Evolutionary conservation across 805 yeast genomes (phyloP).

Genomic region (Candida boidinii): DNA sequence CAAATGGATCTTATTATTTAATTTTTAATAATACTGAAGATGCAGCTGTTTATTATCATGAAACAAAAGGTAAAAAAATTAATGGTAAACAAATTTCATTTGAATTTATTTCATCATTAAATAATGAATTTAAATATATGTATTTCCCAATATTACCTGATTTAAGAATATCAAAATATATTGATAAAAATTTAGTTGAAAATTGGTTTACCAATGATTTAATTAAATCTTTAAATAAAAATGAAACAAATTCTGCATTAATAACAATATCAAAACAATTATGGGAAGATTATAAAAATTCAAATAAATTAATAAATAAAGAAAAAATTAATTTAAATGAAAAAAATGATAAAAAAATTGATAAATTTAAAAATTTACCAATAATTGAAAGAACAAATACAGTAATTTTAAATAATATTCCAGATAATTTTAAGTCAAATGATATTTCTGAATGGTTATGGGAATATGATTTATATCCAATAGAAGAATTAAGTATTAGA

Average conservation of each 20-base stretch:
- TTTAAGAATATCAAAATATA: slow-evolving; percentile 5
- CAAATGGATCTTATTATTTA: slow-evolving; percentile 43
- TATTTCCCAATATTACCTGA: slow-evolving; percentile 14
- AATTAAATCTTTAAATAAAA: background rate
- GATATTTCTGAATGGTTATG: slow-evolving; percentile 32
- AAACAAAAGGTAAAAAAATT: slow-evolving; percentile 37
- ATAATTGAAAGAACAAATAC: slow-evolving; percentile 22
- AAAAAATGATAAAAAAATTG: slow-evolving; percentile 1
- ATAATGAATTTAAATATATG: slow-evolving; percentile 12
- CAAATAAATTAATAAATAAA: background rate
- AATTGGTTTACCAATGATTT: slow-evolving; percentile 2
- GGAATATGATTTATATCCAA: slow-evolving; percentile 37
- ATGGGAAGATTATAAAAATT: background rate
- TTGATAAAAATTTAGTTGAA: slow-evolving; percentile 2
- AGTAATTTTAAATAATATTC: slow-evolving; percentile 37
- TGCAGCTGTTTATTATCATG: slow-evolving; percentile 45
- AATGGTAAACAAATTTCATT: slow-evolving; percentile 42
- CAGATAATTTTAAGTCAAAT: slow-evolving; percentile 30
- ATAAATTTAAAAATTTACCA: slow-evolving; percentile 2
- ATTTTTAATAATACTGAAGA: slow-evolving; percentile 36
- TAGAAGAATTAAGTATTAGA: slow-evolving; percentile 11
- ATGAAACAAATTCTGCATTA: slow-evolving; percentile 1
- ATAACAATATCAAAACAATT: slow-evolving; percentile 2
- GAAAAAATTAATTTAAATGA: background rate
- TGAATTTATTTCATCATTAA: slow-evolving; percentile 33